Base-by-base conservation (phyloP, 1,284 basidiomycete genomes). In the Boletus semigastroideus region DNA sequence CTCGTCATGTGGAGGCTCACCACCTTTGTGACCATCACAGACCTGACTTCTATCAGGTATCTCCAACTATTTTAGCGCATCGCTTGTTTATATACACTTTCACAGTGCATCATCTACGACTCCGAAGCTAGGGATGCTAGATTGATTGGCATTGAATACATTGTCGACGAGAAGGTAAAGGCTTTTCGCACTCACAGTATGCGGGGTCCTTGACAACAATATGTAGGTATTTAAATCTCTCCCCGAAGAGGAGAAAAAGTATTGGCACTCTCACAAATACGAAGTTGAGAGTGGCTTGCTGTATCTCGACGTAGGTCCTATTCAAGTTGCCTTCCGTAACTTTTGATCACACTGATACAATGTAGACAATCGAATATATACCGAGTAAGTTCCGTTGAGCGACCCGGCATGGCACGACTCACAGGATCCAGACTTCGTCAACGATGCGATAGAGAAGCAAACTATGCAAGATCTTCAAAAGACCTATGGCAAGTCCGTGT, bases 111-210 rank as follows among this genome's bases (percentile, higher is more conserved):
- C 41, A 74, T 80, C 49, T 79, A 80, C 58, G 77, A 80, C 62
- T 74, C 72, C 0, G 72, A 74, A 36, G 60, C 67, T 39, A 64
- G 72, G 2, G 68, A 76, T 48, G 78, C 79, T 9, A 72, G 71
- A 41, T 66, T 80, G 42, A 78, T 80, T 52, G 78, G 77, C 1
- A 73, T 82, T 42, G 79, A 80, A 60, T 82, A 82, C 55, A 73
- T 81, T 50, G 69, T 80, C 27, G 66, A 70, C 4, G 76, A 78
- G 48, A 65, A 74, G 54, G 72, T 65, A 52, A n/a, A 36, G 28
- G 16, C 25, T 28, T 14, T 43, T 38, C 16, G 33, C 42, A 36
- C 17, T 42, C 14, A 17, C 28, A 22, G 14, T 25, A 30, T 31
- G 5, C 41, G 28, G 10, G n/a, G 22, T 12, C 27, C 16, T 30